Evolutionary conservation across 1,284 basidiomycete genomes (phyloP).

Genomic region (Schizophyllum amplum): DNA sequence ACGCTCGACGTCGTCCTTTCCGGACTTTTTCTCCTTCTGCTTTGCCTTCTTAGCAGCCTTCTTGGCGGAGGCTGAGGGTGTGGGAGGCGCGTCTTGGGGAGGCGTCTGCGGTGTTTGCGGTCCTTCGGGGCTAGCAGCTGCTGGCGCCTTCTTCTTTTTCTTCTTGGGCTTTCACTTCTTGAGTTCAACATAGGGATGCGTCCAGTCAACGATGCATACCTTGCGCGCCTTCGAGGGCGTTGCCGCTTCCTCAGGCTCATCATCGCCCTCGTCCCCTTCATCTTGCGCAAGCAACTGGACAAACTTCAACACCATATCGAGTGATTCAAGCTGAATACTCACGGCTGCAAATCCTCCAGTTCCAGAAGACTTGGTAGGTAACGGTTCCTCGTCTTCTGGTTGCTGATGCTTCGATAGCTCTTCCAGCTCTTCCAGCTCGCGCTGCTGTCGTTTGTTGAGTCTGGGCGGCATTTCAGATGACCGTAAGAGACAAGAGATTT

Average conservation of each 20-base stretch:
- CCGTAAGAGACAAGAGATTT: background rate
- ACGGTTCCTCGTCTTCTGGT: constrained; percentile 20
- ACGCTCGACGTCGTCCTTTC: constrained; percentile 74
- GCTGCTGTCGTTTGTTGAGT: constrained; percentile 79
- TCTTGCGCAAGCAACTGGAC: constrained; percentile 22
- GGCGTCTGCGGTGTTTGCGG: constrained; percentile 8
- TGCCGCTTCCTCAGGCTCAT: constrained; percentile 20
- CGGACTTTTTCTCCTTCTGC: constrained; percentile 53
- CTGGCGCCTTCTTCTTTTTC: constrained; percentile 37
- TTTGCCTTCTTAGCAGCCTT: constrained; percentile 53
- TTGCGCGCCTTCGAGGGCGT: constrained; percentile 35
- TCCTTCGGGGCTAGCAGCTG: constrained; percentile 11
- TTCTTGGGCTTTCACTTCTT: constrained; percentile 34
- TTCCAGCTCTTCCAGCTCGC: constrained; percentile 73
- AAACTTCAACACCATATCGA: constrained; percentile 9
- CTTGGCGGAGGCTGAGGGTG: constrained; percentile 23
- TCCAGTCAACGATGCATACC: constrained; percentile 17
- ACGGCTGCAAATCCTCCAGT: constrained; percentile 57
- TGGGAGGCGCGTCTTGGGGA: no score
- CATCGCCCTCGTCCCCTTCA: constrained; percentile 25
- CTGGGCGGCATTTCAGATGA: constrained; percentile 51
- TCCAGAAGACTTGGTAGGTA: constrained; percentile 13
- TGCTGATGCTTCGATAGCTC: constrained; percentile 28
- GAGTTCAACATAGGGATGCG: constrained; percentile 8
- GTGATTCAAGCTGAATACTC: constrained; percentile 17